phyloP scores from a whole-genome alignment of 257 asterid genomes.

The Solanum appendiculatum region DNA sequence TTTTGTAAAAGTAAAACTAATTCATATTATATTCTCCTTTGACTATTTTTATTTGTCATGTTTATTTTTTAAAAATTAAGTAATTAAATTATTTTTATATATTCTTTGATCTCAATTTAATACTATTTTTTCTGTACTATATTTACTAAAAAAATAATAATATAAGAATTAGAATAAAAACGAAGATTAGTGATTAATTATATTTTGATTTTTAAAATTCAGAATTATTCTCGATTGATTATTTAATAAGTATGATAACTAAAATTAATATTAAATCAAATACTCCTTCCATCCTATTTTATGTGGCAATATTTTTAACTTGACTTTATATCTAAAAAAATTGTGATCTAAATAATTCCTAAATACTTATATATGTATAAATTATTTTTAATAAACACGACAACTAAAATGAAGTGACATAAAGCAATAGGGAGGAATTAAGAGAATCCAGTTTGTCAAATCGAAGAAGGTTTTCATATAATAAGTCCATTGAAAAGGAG shows the following conservation, averaged over 20 bases:
- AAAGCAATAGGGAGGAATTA: neutral
- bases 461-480: conserved; percentile 4
- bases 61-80: too few relatives aligned
- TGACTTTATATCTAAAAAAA: too few relatives aligned
- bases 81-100: neutral
- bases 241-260: neutral
- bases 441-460: conserved; percentile 33
- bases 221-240: neutral
- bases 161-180: too few relatives aligned
- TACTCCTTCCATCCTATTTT: too few relatives aligned
- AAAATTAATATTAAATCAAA: neutral
- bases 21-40: neutral
- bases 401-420: too few relatives aligned
- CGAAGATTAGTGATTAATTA: neutral
- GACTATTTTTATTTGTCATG: neutral
- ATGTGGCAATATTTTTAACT: neutral
- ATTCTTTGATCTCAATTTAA: neutral
- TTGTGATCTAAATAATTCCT: too few relatives aligned
- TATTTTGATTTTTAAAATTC: neutral
- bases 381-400: too few relatives aligned
- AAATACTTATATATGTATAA: too few relatives aligned
- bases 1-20: neutral
- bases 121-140: neutral
- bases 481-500: conserved; percentile 20
- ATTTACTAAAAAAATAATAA: neutral